Evolutionary conservation across 352 stramenopile genomes (phyloP).

Genomic region (Phytophthora brassicae): DNA sequence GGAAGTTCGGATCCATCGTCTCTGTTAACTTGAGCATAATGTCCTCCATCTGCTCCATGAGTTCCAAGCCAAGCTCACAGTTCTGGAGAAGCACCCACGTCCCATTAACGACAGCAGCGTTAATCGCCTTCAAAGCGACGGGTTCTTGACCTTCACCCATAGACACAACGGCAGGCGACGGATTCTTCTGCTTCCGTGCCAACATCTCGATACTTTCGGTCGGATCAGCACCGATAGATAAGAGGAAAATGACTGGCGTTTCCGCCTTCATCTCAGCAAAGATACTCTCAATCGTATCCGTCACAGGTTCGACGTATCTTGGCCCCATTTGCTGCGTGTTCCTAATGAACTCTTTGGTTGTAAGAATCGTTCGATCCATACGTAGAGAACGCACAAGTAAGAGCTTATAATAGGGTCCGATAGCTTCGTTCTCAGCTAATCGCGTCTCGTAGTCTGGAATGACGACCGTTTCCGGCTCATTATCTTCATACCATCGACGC

Average conservation of each 20-base stretch:
- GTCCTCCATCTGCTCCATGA: constrained; percentile 99
- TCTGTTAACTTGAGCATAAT: constrained; percentile 95
- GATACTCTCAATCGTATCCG: constrained; percentile 98
- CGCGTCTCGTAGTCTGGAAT: constrained; percentile 96
- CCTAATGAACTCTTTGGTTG: constrained; percentile 97
- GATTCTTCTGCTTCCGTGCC: constrained; percentile 96
- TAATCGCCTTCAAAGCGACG: constrained; percentile 97
- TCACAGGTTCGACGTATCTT: constrained; percentile 97
- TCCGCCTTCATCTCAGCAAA: constrained; percentile 95
- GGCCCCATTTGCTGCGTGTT: constrained; percentile 96
- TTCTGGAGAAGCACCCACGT: constrained; percentile 99
- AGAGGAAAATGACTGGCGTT: constrained; percentile 97
- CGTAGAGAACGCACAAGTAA: constrained; percentile 96
- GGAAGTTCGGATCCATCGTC: constrained; percentile 95
- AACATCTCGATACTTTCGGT: constrained; percentile 98
- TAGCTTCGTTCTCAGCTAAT: constrained; percentile 92
- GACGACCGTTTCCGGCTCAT: constrained; percentile 95
- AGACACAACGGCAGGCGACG: constrained; percentile 95
- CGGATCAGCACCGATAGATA: constrained; percentile 96
- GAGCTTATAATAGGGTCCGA: constrained; percentile 96
- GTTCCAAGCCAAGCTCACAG: constrained; percentile 96
- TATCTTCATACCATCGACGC: constrained; percentile 98
- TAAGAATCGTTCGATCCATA: constrained; percentile 97
- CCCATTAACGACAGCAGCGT: constrained; percentile 94
- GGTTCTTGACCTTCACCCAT: constrained; percentile 98